A percentile compares a stretch with the other conserved stretches of the same genome.
Conservation (phyloP, 352 stramenopile genomes). For the Phytophthora constricta region DNA sequence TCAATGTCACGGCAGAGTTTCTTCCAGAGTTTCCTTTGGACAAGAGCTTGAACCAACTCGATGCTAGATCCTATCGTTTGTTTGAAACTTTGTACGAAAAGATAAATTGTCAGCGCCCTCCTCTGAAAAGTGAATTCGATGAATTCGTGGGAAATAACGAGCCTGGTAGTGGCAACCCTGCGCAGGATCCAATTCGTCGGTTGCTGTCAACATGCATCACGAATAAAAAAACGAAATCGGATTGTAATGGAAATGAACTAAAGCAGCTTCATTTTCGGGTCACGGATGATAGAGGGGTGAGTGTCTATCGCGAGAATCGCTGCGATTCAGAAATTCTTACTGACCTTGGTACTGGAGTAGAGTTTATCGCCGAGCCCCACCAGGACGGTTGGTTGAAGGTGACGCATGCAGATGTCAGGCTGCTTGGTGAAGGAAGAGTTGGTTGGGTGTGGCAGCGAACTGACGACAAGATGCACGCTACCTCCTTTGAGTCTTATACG, state of each 20-base stretch:
- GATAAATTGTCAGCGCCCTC: constrained; percentile 46
- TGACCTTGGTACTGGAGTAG: constrained; percentile 27
- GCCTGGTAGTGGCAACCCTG: constrained; percentile 1
- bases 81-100: constrained; percentile 80
- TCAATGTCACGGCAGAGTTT: constrained; percentile 76
- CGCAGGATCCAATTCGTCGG: constrained; percentile 36
- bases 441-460: constrained; percentile 60
- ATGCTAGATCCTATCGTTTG: constrained; percentile 63
- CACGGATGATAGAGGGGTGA: constrained; percentile 28
- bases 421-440: constrained; percentile 1
- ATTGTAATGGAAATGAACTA: background rate
- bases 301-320: constrained; percentile 33
- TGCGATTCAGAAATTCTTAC: constrained; percentile 20
- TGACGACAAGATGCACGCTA: constrained; percentile 46
- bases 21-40: constrained; percentile 47
- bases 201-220: constrained; percentile 28
- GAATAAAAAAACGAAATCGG: background rate
- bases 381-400: constrained; percentile 48
- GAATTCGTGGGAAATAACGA: constrained; percentile 30
- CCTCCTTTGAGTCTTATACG: constrained; percentile 12
- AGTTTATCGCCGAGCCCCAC: constrained; percentile 26
- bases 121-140: constrained; percentile 57
- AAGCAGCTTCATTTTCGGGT: constrained; percentile 33
- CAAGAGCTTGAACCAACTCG: constrained; percentile 61
- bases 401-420: background rate